Evolutionary conservation across 306 rosid genomes (phyloP), one percentile per base, ranked within the genome.

Genomic region (Rosa persica): DNA sequence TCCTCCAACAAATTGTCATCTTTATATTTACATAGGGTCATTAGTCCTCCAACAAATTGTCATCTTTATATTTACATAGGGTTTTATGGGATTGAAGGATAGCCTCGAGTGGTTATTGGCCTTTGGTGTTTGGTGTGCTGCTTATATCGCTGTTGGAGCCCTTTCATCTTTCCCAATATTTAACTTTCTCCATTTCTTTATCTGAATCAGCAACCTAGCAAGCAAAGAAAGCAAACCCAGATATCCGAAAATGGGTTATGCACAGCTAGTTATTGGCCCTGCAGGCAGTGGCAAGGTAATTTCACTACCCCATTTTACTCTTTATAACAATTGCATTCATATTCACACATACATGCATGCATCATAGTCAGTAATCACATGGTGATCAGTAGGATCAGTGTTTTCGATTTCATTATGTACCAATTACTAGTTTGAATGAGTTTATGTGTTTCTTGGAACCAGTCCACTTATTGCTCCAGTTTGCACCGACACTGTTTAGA

Each of bases 381-480:
- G 57, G 55, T 4, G 25, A 42, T n/a, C 19, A 12, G 6, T 23
- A 68, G 20, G 15, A 51, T 48, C 6, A 22, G 34, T 51, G 61
- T 10, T 67, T 60, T 39, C 13, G 55, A 42, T 58, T 9, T 68
- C 16, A 49, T 62, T 67, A 69, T 72, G 47, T 44, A 17, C 12
- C 75, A 38, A n/a, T 27, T 61, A 54, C 39, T 15, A 23, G 22
- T 82, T 84, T 60, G 67, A 22, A 30, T 60, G 19, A 60, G 42
- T 80, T 46, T 22, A 15, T 55, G 19, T 73, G 19, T 72, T 19
- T 25, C 38, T 42, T 55, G 79, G 67, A 23, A 78, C 65, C 78
- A 90, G 94, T 92, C 95, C 5, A 92, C 98, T 2, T 94, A 94
- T 75, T 95, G 97, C 82, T 92, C 98, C 9, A 90, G 89, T 82